Base-by-base conservation (phyloP, 106 monocot genomes). In the Apostasia ramifera region DNA sequence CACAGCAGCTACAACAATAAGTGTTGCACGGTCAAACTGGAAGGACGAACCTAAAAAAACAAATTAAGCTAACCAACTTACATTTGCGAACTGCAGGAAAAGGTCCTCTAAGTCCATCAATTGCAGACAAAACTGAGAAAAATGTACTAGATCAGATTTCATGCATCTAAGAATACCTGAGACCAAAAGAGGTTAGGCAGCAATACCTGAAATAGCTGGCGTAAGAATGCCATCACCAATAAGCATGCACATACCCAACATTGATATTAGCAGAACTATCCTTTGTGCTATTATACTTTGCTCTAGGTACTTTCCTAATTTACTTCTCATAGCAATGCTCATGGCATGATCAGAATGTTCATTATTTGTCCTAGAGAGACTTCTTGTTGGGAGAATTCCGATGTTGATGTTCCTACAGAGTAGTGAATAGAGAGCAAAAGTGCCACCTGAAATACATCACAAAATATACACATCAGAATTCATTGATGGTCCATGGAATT, bases 221-320 rank as follows among this genome's bases (percentile, higher is more conserved):
- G 92, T 92, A 44, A 92, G 88, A 59, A 92, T 88, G 67, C 92
- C 92, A 71, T 92, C 92, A 44, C 92, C 92, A 57, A 92, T 92
- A 38, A 92, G 85, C 92, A 92, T 92, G 81, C 88, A 92, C 73
- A 85, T 78, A 3, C 92, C 92, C 10, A 85, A 58, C 45, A 92
- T 85, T 50, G 88, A 82, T n/a, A 85, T 66, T 49, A 92, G 81
- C 4, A 88, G 82, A 40, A 92, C 38, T 37, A 85, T 48, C 63
- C 81, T 78, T 55, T 82, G 67, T 15, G 88, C 66, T 26, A 61
- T 69, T 54, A 85, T 73, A 70, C 80, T 92, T 39, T 71, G 44
- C 68, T 92, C 92, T 13, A 92, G 45, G 55, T 83, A 88, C 54
- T 60, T 88, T 40, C 71, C 78, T 1, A 88, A 67, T 61, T 70